Evolutionary conservation across 495 filamentous ascomycete genomes (phyloP), one percentile per base, ranked within the genome.

Genomic region (Baudoinia panamericana): DNA sequence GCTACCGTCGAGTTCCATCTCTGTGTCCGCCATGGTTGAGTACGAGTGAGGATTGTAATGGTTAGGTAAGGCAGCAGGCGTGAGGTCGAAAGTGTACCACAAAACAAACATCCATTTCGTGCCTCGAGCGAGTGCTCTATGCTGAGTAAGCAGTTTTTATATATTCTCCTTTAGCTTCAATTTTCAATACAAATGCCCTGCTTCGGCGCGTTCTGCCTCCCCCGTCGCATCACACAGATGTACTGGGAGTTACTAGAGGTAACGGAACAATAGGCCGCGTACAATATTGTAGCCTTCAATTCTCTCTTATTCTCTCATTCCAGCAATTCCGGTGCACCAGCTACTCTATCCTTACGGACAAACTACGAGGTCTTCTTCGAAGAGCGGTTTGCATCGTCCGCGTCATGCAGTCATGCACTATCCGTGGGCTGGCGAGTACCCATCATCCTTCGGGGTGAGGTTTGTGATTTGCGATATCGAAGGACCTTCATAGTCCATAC

Each of bases 1-100:
- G 3, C 20, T 24, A 2, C 10, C 41, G 63, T 90, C 84, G 48
- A 92, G 61, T 45, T 92, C 83, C 84, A 90, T 93, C 61, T 85
- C 78, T 13, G 51, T 46, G 51, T 63, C 60, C 27, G 58, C 42
- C 48, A 51, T 51, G 32, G 16, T 44, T n/a, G 30, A 12, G 20
- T 11, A 29, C 9, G 13, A 9, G 9, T 9, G 13, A 13, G 26
- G 26, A 29, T 29, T 29, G 26, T n/a, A 29, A 29, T 29, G 26
- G 26, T 9, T 9, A 29, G 13, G 26, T 29, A 29, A 13, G 26
- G 26, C n/a, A n/a, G n/a, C n/a, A n/a, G n/a, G n/a, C n/a, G n/a
- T n/a, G n/a, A n/a, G n/a, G n/a, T n/a, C n/a, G n/a, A n/a, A n/a
- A n/a, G n/a, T n/a, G n/a, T n/a, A n/a, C n/a, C n/a, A n/a, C n/a